Evolutionary conservation across 2,329 filamentous ascomycete species (phyloP), one percentile per base, ranked within the genome.

Genomic region (Acephala macrosclerotiorum): DNA sequence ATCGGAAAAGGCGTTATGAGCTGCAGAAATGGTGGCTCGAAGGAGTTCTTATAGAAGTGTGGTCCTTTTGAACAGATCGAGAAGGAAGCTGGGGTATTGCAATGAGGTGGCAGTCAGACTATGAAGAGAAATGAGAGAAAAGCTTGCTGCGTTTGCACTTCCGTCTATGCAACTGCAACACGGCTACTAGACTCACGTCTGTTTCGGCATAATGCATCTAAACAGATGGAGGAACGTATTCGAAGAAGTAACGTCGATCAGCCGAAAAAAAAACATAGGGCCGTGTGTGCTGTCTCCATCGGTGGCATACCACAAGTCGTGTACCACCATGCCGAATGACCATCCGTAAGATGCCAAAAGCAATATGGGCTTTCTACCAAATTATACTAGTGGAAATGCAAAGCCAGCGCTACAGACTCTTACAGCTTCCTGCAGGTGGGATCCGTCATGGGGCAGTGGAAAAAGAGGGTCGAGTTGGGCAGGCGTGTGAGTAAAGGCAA

Each of bases 171-270:
- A 66, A 67, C 65, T 70, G 73, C 72, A 76, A 72, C 70, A 74
- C 72, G 71, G 74, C 70, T 75, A 66, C 72, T 72, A 72, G 69
- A 70, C 65, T 65, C 68, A 73, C 64, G 68, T 72, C 64, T 72
- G 74, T 75, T 74, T 76, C 75, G 75, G 75, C 71, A 73, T 73
- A 67, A 69, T 76, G 75, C 75, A 75, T 75, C 66, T 71, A 64
- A 69, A 62, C 66, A 68, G 70, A 71, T 71, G 66, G 66, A 68
- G 68, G 71, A 68, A 68, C 63, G 66, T 65, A 71, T 65, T 70
- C 49, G 62, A 66, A 75, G 73, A 74, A 76, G 74, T 74, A 74
- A 74, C 70, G 72, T 75, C 73, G 71, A 75, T 74, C 73, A 73
- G 51, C 73, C 71, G 71, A 72, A 70, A 66, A 72, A 70, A 66